phyloP scores from a whole-genome alignment of 2,329 filamentous ascomycete genomes.

The Pestalotiopsis sp. region DNA sequence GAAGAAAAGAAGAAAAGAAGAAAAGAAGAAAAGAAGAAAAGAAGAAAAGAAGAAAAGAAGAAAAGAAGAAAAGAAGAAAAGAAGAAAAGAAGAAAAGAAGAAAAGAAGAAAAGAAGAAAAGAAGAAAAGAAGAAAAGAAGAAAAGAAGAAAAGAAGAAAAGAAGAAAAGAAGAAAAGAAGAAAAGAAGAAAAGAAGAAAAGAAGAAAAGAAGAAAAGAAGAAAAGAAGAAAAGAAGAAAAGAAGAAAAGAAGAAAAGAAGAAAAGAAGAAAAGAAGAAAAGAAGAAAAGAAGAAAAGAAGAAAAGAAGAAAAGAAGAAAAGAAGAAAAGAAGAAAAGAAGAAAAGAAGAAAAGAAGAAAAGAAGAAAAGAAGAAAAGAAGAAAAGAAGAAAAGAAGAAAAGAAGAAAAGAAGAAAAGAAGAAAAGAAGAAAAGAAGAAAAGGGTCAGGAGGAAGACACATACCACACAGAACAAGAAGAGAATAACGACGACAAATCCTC shows the following conservation, averaged over 20 bases:
- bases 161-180: neutral
- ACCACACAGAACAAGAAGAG: constrained; percentile 60
- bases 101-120: neutral
- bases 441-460: constrained; percentile 20
- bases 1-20: neutral
- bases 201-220: neutral
- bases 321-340: neutral
- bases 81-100: neutral
- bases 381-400: neutral
- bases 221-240: neutral
- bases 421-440: no score
- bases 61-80: neutral
- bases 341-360: neutral
- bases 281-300: neutral
- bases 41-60: neutral
- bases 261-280: neutral
- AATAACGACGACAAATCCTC: constrained; percentile 56
- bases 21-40: neutral
- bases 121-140: neutral
- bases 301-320: neutral
- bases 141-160: neutral
- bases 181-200: neutral
- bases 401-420: neutral
- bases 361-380: neutral
- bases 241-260: neutral